These are phyloP conservation scores for Fraxinus americana DNA, from an alignment of 257 asterid genomes.

Conservation along the genomic window DNA sequence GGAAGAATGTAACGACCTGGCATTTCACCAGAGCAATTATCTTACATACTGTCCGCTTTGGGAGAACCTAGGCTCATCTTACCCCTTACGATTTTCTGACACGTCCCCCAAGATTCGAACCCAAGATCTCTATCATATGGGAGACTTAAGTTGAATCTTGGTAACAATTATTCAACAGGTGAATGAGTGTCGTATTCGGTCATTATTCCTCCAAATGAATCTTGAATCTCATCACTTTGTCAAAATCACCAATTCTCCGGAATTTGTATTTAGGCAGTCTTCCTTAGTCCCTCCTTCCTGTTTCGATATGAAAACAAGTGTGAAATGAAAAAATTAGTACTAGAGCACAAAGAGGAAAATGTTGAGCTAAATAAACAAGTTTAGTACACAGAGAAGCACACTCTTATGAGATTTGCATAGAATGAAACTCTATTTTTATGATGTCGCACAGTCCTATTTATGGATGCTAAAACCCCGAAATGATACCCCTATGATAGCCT, in stretches of 20 bases:
- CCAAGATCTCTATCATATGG: too few relatives aligned
- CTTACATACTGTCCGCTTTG: too few relatives aligned
- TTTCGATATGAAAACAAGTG: conserved; percentile 17
- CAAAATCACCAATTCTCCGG: conserved; percentile 86
- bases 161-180: conserved; percentile 54
- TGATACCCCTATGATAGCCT: neutral
- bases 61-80: too few relatives aligned
- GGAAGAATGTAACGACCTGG: too few relatives aligned
- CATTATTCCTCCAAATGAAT: conserved; percentile 94
- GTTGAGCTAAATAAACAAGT: neutral
- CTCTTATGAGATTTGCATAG: neutral
- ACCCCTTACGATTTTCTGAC: too few relatives aligned
- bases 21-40: too few relatives aligned
- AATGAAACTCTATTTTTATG: neutral
- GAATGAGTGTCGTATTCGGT: conserved; percentile 72
- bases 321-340: neutral
- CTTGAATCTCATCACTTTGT: conserved; percentile 88
- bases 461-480: neutral
- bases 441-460: neutral
- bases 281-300: conserved; percentile 99
- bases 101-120: too few relatives aligned
- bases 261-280: conserved; percentile 84
- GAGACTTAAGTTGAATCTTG: too few relatives aligned
- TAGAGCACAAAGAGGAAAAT: neutral
- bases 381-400: neutral